Percentiles rank a stretch among this genome's conserved stretches.
These are phyloP conservation scores for Neurospora sp. DNA, from an alignment of 495 filamentous ascomycete species.

Conservation along the genomic window DNA sequence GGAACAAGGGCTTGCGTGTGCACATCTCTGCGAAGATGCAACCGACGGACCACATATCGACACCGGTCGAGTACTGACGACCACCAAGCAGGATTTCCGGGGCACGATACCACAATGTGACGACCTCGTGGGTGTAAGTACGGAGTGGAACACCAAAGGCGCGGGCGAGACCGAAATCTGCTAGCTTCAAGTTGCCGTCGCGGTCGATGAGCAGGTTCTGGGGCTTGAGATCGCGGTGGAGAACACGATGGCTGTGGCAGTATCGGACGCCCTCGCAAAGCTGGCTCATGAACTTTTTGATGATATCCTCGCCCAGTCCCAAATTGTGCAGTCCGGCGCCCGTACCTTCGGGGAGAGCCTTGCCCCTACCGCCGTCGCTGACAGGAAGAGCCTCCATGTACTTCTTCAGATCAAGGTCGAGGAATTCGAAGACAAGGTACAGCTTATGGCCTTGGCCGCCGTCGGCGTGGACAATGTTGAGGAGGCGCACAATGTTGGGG, in stretches of 20 bases:
- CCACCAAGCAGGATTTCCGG: slow-evolving; percentile 96
- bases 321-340: slow-evolving; percentile 52
- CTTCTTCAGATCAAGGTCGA: slow-evolving; percentile 91
- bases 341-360: slow-evolving; percentile 73
- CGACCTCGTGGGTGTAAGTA: slow-evolving; percentile 98
- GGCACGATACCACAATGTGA: slow-evolving; percentile 97
- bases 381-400: slow-evolving; percentile 97
- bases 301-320: slow-evolving; percentile 81
- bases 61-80: slow-evolving; percentile 93
- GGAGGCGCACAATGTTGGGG: slow-evolving; percentile 81
- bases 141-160: slow-evolving; percentile 93
- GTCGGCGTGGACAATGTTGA: slow-evolving; percentile 95
- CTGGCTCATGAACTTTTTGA: slow-evolving; percentile 97
- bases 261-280: slow-evolving; percentile 84
- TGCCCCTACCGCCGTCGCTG: slow-evolving; percentile 80
- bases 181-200: slow-evolving; percentile 92
- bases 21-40: slow-evolving; percentile 99
- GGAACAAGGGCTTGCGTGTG: slow-evolving; percentile 94
- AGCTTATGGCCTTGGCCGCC: slow-evolving; percentile 64
- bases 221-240: slow-evolving; percentile 95
- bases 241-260: slow-evolving; percentile 88
- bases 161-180: slow-evolving; percentile 92
- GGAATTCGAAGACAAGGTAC: slow-evolving; percentile 89
- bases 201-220: slow-evolving; percentile 94
- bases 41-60: slow-evolving; percentile 98